Evolutionary conservation across 2,329 filamentous ascomycete genomes (phyloP).

Genomic region (Rutstroemia sp.): DNA sequence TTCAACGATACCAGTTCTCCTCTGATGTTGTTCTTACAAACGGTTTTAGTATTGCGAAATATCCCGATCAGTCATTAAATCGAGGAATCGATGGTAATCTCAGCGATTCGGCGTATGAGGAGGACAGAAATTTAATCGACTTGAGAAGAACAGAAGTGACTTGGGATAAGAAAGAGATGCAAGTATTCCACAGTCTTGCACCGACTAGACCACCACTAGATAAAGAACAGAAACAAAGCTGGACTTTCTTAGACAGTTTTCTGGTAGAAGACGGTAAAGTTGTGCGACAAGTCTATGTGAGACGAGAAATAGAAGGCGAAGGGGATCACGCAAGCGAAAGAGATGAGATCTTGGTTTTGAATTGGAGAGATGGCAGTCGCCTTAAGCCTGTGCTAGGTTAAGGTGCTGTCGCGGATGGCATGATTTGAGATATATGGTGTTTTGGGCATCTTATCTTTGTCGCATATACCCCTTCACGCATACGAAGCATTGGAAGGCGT

Average conservation of each 20-base stretch:
- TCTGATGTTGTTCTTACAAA: slow-evolving; percentile 38
- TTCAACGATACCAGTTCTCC: slow-evolving; percentile 38
- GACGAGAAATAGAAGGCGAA: slow-evolving; percentile 12
- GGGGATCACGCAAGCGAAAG: slow-evolving; percentile 6
- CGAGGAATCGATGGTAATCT: background rate
- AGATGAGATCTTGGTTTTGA: slow-evolving; percentile 24
- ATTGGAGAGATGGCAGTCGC: slow-evolving; percentile 17
- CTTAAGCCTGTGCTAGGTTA: background rate
- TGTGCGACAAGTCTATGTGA: slow-evolving; percentile 24
- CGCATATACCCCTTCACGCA: too few relatives aligned
- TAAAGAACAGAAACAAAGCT: slow-evolving; percentile 46
- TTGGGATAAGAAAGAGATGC: slow-evolving; percentile 35
- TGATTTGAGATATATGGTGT: too few relatives aligned
- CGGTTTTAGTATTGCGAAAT: slow-evolving; percentile 38
- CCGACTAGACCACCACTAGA: slow-evolving; percentile 44
- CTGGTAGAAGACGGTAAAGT: slow-evolving; percentile 25
- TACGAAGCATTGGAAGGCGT: too few relatives aligned
- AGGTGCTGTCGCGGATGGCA: background rate
- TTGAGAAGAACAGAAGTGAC: slow-evolving; percentile 35
- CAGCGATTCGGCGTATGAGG: background rate
- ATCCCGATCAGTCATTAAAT: slow-evolving; percentile 17
- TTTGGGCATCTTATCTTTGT: too few relatives aligned
- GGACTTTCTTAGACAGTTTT: slow-evolving; percentile 46
- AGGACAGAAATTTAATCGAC: slow-evolving; percentile 13
- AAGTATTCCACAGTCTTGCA: slow-evolving; percentile 41